Base-by-base conservation (phyloP, 345 rosid species). In the Cardamine resedifolia region DNA sequence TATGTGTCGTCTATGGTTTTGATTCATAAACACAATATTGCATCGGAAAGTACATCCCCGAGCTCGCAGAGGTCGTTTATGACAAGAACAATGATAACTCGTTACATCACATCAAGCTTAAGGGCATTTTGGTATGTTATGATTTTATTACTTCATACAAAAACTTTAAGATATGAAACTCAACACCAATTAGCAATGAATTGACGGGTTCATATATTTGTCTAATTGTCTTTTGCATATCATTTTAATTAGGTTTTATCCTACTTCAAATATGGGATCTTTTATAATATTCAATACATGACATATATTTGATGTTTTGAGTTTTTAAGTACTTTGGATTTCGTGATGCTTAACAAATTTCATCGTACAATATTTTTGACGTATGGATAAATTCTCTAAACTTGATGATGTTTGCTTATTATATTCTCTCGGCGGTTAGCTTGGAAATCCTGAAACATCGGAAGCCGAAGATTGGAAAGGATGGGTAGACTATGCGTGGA, bases 41-140 rank as follows among this genome's bases (percentile, higher is more conserved):
- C 80, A 93, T n/a, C n/a, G 97, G 98, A 68, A 90, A 82, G 66
- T 93, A 90, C 72, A 86, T 89, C n/a, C 98, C 98, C 9, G 90
- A 85, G 69, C 85, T 93, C 56, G 91, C 98, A 66, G 91, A 88
- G 73, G 78, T 92, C 21, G 68, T 88, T 62, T 69, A 75, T 64
- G 96, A 90, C 39, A 84, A 77, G 70, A 92, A 90, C 74, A 90
- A 85, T 74, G 81, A 73, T 16, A 85, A 85, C 53, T 71, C 88
- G 49, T 81, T 85, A 10, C 78, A 71, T 77, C 70, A 68, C 45
- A 86, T 92, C 43, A 77, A 86, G 66, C 92, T 93, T 62, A 85
- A 77, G 75, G 98, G 97, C 26, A 81, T 93, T 71, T 68, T 93
- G 96, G 98, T 92, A 88, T 34, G 82, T 74, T 10, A 39, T 28